Evolutionary conservation across 2,329 filamentous ascomycete genomes (phyloP).

Genomic region (Calonectria hongkongensis): DNA sequence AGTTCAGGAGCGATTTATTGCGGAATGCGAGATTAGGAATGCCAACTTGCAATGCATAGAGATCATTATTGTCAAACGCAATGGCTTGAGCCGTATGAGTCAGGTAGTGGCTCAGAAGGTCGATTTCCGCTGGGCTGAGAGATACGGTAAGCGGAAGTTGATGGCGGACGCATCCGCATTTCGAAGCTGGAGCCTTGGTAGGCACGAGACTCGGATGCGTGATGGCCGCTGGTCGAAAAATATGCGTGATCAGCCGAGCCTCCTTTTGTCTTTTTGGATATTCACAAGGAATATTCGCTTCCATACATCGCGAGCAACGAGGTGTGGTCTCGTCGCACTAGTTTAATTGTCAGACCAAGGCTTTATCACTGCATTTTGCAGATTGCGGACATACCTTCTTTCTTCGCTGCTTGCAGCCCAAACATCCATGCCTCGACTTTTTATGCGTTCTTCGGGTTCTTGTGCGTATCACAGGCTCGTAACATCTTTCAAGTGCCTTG

Average conservation of each 20-base stretch:
- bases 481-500: not conserved
- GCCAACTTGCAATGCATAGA: constrained; percentile 63
- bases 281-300: constrained; percentile 41
- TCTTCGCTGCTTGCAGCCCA: constrained; percentile 49
- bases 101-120: constrained; percentile 64
- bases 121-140: constrained; percentile 57
- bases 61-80: constrained; percentile 61
- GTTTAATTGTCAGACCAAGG: not conserved
- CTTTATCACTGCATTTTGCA: rapidly evolving
- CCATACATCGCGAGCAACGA: constrained; percentile 43
- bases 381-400: constrained; percentile 43
- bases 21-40: constrained; percentile 65
- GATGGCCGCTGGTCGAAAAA: not conserved
- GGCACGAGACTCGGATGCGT: not conserved
- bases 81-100: constrained; percentile 62
- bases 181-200: not conserved
- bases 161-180: not conserved
- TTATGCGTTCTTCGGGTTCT: constrained; percentile 48
- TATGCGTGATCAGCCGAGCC: not conserved
- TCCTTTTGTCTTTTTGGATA: constrained; percentile 35
- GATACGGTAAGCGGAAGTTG: not conserved
- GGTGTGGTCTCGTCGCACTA: constrained; percentile 48
- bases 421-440: constrained; percentile 51
- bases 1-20: constrained; percentile 63
- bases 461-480: constrained; percentile 26